Percentiles rank a stretch among this genome's conserved stretches.
phyloP scores from a whole-genome alignment of 805 yeast genomes.

The Lachancea meyersii region DNA sequence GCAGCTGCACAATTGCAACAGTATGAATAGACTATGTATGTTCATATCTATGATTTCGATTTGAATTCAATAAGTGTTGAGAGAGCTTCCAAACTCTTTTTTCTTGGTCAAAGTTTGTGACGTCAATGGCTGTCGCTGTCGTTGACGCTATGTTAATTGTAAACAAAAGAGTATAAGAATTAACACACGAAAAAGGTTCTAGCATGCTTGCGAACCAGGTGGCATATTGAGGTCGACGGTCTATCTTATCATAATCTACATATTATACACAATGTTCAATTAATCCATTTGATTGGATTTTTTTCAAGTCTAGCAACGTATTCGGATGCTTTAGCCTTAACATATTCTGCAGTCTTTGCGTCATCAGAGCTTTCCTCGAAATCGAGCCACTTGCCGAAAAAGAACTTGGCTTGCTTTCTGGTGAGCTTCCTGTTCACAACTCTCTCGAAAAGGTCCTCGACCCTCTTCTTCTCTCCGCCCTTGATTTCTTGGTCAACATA shows the following conservation, averaged over 20 bases:
- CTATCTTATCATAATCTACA: not conserved
- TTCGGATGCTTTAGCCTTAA: conserved; percentile 85
- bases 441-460: conserved; percentile 78
- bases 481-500: conserved; percentile 91
- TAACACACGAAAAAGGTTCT: no score
- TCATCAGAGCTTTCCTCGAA: conserved; percentile 69
- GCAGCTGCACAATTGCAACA: not conserved
- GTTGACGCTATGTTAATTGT: not conserved
- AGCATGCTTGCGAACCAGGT: no score
- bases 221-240: no score
- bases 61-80: not conserved
- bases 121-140: not conserved
- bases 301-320: conserved; percentile 40
- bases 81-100: not conserved
- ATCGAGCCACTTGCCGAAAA: conserved; percentile 86
- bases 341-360: conserved; percentile 67
- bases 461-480: conserved; percentile 54
- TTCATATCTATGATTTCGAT: not conserved
- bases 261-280: not conserved
- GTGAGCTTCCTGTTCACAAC: conserved; percentile 59
- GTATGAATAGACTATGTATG: not conserved
- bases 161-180: not conserved
- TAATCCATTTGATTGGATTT: not conserved
- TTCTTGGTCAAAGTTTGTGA: not conserved
- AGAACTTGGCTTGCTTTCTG: conserved; percentile 87